Conservation (phyloP, 169 alveolate genomes). For the Plasmodium vivax region DNA sequence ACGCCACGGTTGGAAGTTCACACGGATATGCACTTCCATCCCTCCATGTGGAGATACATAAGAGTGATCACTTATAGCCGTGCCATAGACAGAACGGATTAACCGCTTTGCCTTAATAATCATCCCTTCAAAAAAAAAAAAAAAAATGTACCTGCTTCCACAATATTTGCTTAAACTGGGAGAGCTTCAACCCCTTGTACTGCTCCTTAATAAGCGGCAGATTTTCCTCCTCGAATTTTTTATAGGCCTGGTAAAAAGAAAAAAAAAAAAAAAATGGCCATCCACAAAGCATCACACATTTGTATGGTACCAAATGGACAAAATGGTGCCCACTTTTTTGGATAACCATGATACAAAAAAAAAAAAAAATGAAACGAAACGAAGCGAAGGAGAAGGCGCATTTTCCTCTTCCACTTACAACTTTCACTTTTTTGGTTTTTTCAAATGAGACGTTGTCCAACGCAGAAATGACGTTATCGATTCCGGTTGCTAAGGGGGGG, state of each 20-base stretch:
- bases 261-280: not conserved
- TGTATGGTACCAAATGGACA: not conserved
- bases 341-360: not conserved
- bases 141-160: constrained; percentile 79
- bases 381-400: not conserved
- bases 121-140: not conserved
- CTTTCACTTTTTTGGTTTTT: constrained; percentile 69
- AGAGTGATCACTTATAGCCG: not conserved
- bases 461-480: constrained; percentile 55
- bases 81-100: not conserved
- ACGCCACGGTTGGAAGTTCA: not conserved
- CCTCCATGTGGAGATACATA: not conserved
- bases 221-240: constrained; percentile 80
- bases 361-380: not conserved
- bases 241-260: constrained; percentile 76
- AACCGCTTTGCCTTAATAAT: not conserved
- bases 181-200: constrained; percentile 81
- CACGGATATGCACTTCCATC: not conserved
- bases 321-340: not conserved
- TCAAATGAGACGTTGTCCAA: constrained; percentile 64
- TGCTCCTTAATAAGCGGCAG: constrained; percentile 82
- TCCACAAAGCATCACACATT: not conserved
- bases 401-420: constrained; percentile 41
- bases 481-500: constrained; percentile 54
- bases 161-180: constrained; percentile 85